These are phyloP conservation scores for Cladosporium sp. DNA, from an alignment of 2,329 filamentous ascomycete genomes.

Conservation along the genomic window DNA sequence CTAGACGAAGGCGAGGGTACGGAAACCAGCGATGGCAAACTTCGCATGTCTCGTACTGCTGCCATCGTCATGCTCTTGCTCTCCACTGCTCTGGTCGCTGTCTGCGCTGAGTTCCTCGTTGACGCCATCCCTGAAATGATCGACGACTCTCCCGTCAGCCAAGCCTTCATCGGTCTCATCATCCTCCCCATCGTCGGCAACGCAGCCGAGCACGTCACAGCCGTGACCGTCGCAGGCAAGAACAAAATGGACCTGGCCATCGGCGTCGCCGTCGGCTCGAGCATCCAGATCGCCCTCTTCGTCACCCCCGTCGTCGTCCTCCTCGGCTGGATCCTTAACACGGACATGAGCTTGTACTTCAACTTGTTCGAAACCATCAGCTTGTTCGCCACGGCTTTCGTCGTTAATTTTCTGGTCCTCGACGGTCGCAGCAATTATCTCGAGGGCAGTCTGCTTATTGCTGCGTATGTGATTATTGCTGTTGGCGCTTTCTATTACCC, in stretches of 20 bases:
- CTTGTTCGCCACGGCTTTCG: constrained; percentile 75
- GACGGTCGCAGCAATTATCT: constrained; percentile 82
- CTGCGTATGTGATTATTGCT: constrained; percentile 76
- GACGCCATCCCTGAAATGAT: constrained; percentile 68
- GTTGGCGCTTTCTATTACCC: constrained; percentile 49
- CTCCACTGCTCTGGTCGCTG: constrained; percentile 56
- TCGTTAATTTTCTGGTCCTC: constrained; percentile 81
- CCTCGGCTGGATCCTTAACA: constrained; percentile 71
- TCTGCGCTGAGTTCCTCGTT: constrained; percentile 69
- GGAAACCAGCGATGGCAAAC: constrained; percentile 31
- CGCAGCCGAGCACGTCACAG: constrained; percentile 76
- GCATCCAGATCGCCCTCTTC: constrained; percentile 77
- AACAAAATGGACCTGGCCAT: constrained; percentile 85
- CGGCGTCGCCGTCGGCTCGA: constrained; percentile 73
- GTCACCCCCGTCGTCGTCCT: constrained; percentile 73
- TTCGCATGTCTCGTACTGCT: constrained; percentile 53
- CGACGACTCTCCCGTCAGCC: constrained; percentile 53
- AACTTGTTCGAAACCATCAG: constrained; percentile 63
- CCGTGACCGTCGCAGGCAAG: constrained; percentile 74
- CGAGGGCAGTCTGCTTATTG: constrained; percentile 71
- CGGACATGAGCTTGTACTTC: constrained; percentile 62
- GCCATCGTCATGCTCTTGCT: constrained; percentile 53
- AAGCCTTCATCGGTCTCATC: constrained; percentile 76
- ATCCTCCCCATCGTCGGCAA: constrained; percentile 81
- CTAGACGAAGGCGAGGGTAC: constrained; percentile 15